These are phyloP conservation scores for Cyclostephanos invisitatus DNA, from an alignment of 108 stramenopile species.

Conservation along the genomic window DNA sequence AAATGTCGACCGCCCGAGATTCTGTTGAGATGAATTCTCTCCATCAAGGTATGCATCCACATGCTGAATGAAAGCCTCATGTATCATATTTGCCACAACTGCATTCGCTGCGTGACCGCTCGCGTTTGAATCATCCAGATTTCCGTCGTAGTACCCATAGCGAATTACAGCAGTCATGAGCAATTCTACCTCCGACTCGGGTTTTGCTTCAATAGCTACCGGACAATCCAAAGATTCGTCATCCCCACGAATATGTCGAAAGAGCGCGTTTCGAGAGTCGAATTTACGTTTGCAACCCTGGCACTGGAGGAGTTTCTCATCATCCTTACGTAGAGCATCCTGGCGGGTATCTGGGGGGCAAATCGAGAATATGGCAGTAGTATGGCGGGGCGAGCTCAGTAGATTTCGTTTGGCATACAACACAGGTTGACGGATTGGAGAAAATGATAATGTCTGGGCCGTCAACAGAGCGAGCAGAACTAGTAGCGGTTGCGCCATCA, in stretches of 20 bases:
- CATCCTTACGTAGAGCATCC: background rate
- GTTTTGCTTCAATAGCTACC: background rate
- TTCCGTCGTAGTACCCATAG: conserved; percentile 32
- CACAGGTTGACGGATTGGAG: background rate
- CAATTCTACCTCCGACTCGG: conserved; percentile 15
- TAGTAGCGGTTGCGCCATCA: conserved; percentile 1
- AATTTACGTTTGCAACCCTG: conserved; percentile 53
- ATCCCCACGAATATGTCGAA: conserved; percentile 67
- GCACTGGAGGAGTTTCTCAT: conserved; percentile 25
- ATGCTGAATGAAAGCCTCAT: conserved; percentile 27
- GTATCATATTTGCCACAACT: conserved; percentile 43
- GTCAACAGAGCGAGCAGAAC: conserved; percentile 7
- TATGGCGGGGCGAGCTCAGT: background rate
- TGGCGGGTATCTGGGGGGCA: background rate
- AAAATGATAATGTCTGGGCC: background rate
- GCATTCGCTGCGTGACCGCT: conserved; percentile 21
- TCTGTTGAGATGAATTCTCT: conserved; percentile 1
- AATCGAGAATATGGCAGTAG: background rate
- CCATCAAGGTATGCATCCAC: conserved; percentile 10
- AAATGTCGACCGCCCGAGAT: background rate
- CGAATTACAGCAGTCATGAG: conserved; percentile 34
- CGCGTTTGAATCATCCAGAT: background rate
- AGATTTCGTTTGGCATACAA: background rate
- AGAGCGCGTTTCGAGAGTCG: conserved; percentile 67
- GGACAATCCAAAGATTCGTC: conserved; percentile 17